phyloP scores from a whole-genome alignment of 371 early-diverging fungal genomes.

The Parasitella parasitica region DNA sequence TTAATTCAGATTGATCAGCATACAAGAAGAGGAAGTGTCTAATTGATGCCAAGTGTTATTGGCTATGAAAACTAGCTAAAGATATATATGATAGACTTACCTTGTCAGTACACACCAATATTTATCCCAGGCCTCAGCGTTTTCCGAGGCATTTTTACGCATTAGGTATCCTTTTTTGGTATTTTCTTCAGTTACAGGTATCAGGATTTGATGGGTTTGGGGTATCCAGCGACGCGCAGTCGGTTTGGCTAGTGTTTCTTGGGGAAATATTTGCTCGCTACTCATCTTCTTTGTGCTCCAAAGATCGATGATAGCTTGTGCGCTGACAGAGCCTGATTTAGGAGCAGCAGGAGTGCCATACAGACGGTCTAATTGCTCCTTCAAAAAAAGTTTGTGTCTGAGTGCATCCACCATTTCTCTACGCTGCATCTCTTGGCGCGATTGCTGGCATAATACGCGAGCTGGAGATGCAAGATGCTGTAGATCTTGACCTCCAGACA shows the following conservation, averaged over 20 bases:
- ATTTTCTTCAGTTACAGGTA: constrained; percentile 5
- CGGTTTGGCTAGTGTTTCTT: not conserved
- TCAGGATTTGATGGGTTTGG: constrained; percentile 15
- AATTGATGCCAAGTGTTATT: not conserved
- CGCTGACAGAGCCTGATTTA: not conserved
- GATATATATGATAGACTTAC: constrained; percentile 5
- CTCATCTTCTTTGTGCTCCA: constrained; percentile 8
- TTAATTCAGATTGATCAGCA: constrained; percentile 23
- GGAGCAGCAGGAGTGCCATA: not conserved
- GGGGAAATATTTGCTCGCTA: not conserved
- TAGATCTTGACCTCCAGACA: constrained; percentile 45
- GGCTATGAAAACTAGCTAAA: not conserved
- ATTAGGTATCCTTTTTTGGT: constrained; percentile 16
- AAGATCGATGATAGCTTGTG: constrained; percentile 41
- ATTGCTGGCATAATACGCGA: not conserved
- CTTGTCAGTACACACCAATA: constrained; percentile 25
- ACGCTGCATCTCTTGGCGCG: not conserved
- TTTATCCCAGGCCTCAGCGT: constrained; percentile 17
- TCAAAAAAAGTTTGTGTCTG: constrained; percentile 9
- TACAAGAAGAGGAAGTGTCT: constrained; percentile 29
- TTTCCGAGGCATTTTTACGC: constrained; percentile 14
- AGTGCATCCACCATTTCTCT: constrained; percentile 6
- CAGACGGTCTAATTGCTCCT: constrained; percentile 18
- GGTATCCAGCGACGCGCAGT: constrained; percentile 14
- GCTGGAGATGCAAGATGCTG: constrained; percentile 17